Evolutionary conservation across 108 stramenopile species (phyloP).

Genomic region (Fistulifera solaris): DNA sequence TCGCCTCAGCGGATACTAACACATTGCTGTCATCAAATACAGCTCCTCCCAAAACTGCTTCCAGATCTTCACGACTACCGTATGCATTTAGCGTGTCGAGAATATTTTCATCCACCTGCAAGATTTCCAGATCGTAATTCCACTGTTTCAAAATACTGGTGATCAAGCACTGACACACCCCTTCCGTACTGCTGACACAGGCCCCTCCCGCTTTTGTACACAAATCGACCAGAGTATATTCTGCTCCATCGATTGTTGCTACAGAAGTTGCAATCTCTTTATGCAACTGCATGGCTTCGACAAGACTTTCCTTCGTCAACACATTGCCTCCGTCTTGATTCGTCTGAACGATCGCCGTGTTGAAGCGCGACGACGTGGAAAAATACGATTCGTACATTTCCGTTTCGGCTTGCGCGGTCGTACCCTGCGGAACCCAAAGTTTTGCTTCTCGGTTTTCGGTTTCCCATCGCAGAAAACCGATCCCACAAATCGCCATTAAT

Average conservation of each 20-base stretch:
- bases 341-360: conserved; percentile 26
- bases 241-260: conserved; percentile 15
- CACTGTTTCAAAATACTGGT: conserved; percentile 43
- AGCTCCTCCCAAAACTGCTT: conserved; percentile 36
- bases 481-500: conserved; percentile 18
- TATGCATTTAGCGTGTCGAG: conserved; percentile 32
- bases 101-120: conserved; percentile 36
- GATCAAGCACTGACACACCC: conserved; percentile 38
- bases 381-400: conserved; percentile 28
- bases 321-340: conserved; percentile 21
- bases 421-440: conserved; percentile 64
- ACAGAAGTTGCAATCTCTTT: conserved; percentile 19
- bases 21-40: conserved; percentile 25
- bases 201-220: conserved; percentile 41
- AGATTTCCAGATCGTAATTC: conserved; percentile 49
- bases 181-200: conserved; percentile 25
- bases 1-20: conserved; percentile 38
- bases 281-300: conserved; percentile 40
- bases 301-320: conserved; percentile 37
- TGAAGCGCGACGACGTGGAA: conserved; percentile 27
- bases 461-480: conserved; percentile 35
- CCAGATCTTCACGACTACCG: conserved; percentile 32
- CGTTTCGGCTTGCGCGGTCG: conserved; percentile 37
- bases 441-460: conserved; percentile 52
- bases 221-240: conserved; percentile 25